Evolutionary conservation across 129 eudicot genomes (phyloP), one percentile per base, ranked within the genome.

Genomic region (Artemisia tridentata): DNA sequence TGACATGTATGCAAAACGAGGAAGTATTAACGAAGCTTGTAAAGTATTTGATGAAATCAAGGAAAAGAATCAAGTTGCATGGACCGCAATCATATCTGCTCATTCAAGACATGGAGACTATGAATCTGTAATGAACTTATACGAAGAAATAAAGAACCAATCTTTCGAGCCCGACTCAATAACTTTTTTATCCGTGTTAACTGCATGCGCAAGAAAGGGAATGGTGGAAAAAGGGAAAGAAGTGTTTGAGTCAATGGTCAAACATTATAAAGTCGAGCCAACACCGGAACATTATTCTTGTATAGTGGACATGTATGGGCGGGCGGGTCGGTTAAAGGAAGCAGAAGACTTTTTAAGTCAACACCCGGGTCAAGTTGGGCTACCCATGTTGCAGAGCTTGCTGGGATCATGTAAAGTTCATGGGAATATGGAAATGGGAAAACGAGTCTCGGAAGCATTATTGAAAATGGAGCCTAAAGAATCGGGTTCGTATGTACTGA

Each of bases 1-100:
- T 43, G 98, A 93, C 76, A 93, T 93, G 98, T 93, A 93, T 61
- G 98, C 97, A 54, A 93, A 89, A 55, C 88, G 97, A 17, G 97
- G 97, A 52, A 84, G 82, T 75, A 86, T 93, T 17, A 57, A 3
- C 17, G 97, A 89, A 68, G 80, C 98, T 55, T 34, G 75, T 18
- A 80, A 66, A 65, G 86, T 93, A 3, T 93, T 93, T 41, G 2
- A 57, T 11, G 97, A 84, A 67, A 69, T 78, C 34, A 25, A 75
- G 5, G 78, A 71, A 63, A 87, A 75, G 81, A 93, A 78, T 56
- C 90, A 89, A 75, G 90, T 89, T 68, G 81, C 97, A 38, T 93
- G 97, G 97, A 93, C 98, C 10, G 86, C 98, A 20, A 90, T 93
- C 67, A 87, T 93, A 20, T 93, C 98, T 0, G 98, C 98, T 15